Evolutionary conservation across 1,139 yeast species (phyloP), one percentile per base, ranked within the genome.

Genomic region (Suhomyces bokatorum): DNA sequence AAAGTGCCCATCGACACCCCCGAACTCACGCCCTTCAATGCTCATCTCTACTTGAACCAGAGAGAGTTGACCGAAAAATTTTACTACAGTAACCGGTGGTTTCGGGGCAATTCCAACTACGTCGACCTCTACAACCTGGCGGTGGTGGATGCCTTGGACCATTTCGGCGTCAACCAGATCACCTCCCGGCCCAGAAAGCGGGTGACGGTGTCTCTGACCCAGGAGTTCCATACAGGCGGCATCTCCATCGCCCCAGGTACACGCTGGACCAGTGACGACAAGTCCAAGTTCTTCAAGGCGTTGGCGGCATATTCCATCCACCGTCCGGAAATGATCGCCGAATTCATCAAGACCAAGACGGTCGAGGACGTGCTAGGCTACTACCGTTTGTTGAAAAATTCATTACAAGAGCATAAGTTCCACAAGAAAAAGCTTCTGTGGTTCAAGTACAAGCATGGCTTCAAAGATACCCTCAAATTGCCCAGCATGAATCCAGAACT

Each of bases 281-380:
- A 76, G 50, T 71, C 68, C 29, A 41, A 46, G 36, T 77, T 77
- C 52, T 77, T 71, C 35, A 58, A 79, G 27, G 73, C 76, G 3
- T 42, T 61, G 27, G 54, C 58, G 2, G 65, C 82, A 20, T 69
- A 69, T 53, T 72, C 83, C 12, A 77, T 81, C 35, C 80, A 80
- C 51, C 57, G 73, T 32, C 53, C 72, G 8, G 80, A 74, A 8
- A 52, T 62, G 9, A 74, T 81, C 1, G 59, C 66, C 2, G 62
- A 58, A 6, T 57, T 62, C 14, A 49, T 79, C 26, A 72, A 71
- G 0, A 53, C 64, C 2, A 83, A 81, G 57, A 62, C 78, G 0
- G 52, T 59, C 5, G 41, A 64, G 1, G 85, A 82, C 47, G 73
- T 82, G 6, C 56, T 71, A 40, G 66, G 60, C 14, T 80, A 80